These are phyloP conservation scores for Phytophthora nicotianae DNA, from an alignment of 352 stramenopile species.

Conservation along the genomic window DNA sequence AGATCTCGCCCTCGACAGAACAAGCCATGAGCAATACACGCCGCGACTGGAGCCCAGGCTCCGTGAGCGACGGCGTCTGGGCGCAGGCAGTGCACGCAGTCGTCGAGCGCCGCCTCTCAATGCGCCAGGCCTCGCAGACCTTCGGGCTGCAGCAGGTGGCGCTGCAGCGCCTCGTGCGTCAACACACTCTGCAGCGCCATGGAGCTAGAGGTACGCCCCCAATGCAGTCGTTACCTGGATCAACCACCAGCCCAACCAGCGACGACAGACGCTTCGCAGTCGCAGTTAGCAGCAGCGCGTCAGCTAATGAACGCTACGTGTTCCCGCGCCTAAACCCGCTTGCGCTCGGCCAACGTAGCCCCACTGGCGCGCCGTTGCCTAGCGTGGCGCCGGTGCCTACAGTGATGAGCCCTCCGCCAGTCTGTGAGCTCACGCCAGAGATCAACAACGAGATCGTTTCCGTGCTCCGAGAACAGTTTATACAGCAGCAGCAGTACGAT, in stretches of 20 bases:
- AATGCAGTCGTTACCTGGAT: background rate
- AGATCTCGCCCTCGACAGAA: constrained; percentile 8
- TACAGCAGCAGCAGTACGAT: constrained; percentile 47
- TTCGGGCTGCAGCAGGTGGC: constrained; percentile 72
- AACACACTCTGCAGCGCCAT: constrained; percentile 26
- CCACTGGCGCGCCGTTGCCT: constrained; percentile 5
- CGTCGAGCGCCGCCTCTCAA: constrained; percentile 63
- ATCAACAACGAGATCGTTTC: constrained; percentile 56
- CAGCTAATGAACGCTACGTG: constrained; percentile 27
- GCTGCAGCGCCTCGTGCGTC: constrained; percentile 64
- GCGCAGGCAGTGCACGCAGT: constrained; percentile 71
- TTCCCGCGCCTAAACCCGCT: constrained; percentile 36
- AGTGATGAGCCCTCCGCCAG: constrained; percentile 5
- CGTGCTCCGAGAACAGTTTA: constrained; percentile 58
- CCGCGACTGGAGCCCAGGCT: constrained; percentile 12
- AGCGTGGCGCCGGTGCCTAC: constrained; percentile 7
- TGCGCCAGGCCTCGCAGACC: constrained; percentile 59
- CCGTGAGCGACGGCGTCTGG: constrained; percentile 56
- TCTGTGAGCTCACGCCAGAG: constrained; percentile 47
- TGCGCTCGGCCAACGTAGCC: constrained; percentile 23
- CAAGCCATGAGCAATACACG: constrained; percentile 1
- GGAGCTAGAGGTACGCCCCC: background rate
- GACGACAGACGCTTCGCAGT: constrained; percentile 12
- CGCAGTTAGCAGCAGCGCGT: background rate
- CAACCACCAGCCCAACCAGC: constrained; percentile 6